Conservation (phyloP, 352 stramenopile genomes). For the Poterioochromonas sp. region DNA sequence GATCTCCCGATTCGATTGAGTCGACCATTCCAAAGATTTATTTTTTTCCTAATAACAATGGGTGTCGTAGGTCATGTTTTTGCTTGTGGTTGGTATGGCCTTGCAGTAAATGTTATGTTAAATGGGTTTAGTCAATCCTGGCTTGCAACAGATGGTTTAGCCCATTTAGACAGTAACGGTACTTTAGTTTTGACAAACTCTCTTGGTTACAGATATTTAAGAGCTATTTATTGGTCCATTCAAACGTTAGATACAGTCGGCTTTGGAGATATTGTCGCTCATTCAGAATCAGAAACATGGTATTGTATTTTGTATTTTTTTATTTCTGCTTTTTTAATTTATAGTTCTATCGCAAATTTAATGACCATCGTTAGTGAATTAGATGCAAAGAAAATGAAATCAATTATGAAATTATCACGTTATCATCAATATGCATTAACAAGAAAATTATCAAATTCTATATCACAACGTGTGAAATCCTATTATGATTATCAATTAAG, state of each 20-base stretch:
- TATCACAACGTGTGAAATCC: neutral
- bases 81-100: neutral
- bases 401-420: neutral
- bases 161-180: neutral
- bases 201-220: neutral
- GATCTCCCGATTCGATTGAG: too few species aligned
- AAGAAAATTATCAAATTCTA: neutral
- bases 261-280: constrained; percentile 5
- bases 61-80: neutral
- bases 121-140: neutral
- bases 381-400: neutral
- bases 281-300: neutral
- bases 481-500: constrained; percentile 14
- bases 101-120: neutral
- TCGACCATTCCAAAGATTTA: neutral
- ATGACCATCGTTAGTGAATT: neutral
- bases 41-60: neutral
- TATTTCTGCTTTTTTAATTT: neutral
- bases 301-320: constrained; percentile 6
- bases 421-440: neutral
- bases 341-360: neutral
- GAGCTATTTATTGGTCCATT: neutral
- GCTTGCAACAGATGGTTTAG: neutral
- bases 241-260: neutral
- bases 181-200: neutral